Evolutionary conservation across 257 asterid species (phyloP).

Genomic region (Mitragyna speciosa): DNA sequence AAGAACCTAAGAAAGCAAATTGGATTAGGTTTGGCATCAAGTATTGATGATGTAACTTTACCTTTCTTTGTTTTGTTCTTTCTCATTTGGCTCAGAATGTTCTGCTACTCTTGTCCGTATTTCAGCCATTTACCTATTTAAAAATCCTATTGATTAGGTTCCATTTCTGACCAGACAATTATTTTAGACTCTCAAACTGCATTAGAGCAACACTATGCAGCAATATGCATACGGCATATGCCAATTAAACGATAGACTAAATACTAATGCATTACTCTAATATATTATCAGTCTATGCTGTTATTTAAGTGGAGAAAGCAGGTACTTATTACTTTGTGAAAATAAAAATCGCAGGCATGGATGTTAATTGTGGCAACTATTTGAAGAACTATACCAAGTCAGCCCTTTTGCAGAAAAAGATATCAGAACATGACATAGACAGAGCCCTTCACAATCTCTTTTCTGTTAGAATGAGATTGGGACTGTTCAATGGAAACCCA

Average conservation of each 20-base stretch:
- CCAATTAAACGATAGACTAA: neutral
- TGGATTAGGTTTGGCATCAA: neutral
- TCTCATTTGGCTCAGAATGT: too few species aligned
- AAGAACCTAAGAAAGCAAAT: neutral
- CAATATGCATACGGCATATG: too few species aligned
- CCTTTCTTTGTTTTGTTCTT: too few species aligned
- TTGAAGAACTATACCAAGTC: slow-evolving; percentile 63
- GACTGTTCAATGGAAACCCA: slow-evolving; percentile 73
- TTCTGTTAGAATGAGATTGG: slow-evolving; percentile 72
- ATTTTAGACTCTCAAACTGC: neutral
- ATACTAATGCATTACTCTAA: neutral
- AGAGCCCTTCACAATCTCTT: slow-evolving; percentile 83
- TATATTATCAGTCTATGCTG: neutral
- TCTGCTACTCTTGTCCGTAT: neutral
- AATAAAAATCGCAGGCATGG: slow-evolving; percentile 61
- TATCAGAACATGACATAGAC: slow-evolving; percentile 48
- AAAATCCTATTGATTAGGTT: neutral
- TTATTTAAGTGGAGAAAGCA: neutral
- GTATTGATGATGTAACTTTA: neutral
- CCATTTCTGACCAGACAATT: neutral
- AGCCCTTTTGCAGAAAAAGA: slow-evolving; percentile 55
- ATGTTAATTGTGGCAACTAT: slow-evolving; percentile 72
- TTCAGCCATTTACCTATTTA: neutral
- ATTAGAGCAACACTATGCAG: neutral
- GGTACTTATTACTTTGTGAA: neutral